Conservation (phyloP, 208 protist genomes). For the Borovskyia barvae region DNA sequence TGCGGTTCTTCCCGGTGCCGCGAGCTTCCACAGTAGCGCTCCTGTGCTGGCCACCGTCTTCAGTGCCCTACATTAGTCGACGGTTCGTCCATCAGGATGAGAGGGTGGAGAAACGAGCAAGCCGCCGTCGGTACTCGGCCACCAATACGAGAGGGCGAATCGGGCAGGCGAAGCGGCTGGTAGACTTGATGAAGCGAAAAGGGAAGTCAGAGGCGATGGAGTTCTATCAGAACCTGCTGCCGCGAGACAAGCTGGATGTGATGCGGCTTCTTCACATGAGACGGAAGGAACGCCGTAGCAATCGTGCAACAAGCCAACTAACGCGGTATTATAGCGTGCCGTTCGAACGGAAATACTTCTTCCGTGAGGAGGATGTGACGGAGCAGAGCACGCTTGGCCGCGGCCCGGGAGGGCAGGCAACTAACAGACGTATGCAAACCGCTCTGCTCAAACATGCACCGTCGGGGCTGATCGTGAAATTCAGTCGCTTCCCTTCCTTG, state of each 20-base stretch:
- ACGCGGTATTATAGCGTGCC: slow-evolving; percentile 50
- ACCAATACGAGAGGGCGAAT: slow-evolving; percentile 61
- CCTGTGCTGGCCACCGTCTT: no score
- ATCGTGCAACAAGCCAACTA: slow-evolving; percentile 22
- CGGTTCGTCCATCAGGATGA: no score
- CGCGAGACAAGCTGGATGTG: slow-evolving; percentile 71
- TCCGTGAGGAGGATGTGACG: slow-evolving; percentile 71
- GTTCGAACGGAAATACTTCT: slow-evolving; percentile 76
- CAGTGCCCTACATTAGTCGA: no score
- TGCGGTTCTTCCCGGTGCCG: no score
- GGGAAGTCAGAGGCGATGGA: slow-evolving; percentile 23
- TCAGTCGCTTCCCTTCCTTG: slow-evolving; percentile 83
- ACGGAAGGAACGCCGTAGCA: slow-evolving; percentile 27
- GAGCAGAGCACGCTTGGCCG: slow-evolving; percentile 79
- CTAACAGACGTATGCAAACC: slow-evolving; percentile 85
- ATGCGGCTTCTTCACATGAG: slow-evolving; percentile 40
- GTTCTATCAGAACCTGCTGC: slow-evolving; percentile 48
- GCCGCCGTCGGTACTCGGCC: slow-evolving; percentile 58
- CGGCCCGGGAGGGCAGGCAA: slow-evolving; percentile 85
- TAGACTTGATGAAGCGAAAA: slow-evolving; percentile 46
- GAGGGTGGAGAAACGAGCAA: slow-evolving; percentile 13
- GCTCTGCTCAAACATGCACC: slow-evolving; percentile 71
- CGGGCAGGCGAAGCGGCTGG: slow-evolving; percentile 40
- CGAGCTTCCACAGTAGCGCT: no score
- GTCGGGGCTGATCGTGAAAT: slow-evolving; percentile 70